Percentiles rank a stretch among this genome's conserved stretches.
phyloP scores from a whole-genome alignment of 2,329 filamentous ascomycete genomes.

The Bipolaris oryzae region DNA sequence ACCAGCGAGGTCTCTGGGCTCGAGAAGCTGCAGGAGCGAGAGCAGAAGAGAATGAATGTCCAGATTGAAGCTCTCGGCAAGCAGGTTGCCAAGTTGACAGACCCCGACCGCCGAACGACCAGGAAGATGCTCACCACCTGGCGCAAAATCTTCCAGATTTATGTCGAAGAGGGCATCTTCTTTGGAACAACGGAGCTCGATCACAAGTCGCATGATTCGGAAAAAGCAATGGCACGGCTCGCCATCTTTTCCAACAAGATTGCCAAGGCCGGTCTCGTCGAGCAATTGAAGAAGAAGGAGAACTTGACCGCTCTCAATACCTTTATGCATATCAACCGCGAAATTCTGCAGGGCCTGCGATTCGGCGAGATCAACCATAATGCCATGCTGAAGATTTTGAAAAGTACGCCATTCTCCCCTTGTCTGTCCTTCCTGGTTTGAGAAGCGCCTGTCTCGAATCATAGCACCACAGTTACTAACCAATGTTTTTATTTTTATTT shows the following conservation, averaged over 20 bases:
- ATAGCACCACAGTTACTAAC: too few species aligned
- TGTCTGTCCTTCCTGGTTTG: too few species aligned
- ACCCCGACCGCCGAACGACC: slow-evolving; percentile 67
- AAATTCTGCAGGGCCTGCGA: slow-evolving; percentile 77
- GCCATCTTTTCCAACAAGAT: slow-evolving; percentile 75
- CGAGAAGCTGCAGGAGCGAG: slow-evolving; percentile 69
- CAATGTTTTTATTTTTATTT: too few species aligned
- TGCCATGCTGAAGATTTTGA: slow-evolving; percentile 82
- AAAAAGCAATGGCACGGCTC: slow-evolving; percentile 69
- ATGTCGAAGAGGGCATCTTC: slow-evolving; percentile 79
- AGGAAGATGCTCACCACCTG: slow-evolving; percentile 72
- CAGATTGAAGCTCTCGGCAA: slow-evolving; percentile 70
- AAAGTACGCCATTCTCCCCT: slow-evolving; percentile 63
- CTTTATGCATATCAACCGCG: slow-evolving; percentile 75
- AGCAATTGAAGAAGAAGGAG: slow-evolving; percentile 67
- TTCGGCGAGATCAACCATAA: slow-evolving; percentile 84
- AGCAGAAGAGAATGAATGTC: slow-evolving; percentile 66
- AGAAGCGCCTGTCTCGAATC: too few species aligned
- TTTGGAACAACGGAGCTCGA: slow-evolving; percentile 78
- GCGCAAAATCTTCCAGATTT: slow-evolving; percentile 82
- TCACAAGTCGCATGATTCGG: slow-evolving; percentile 69
- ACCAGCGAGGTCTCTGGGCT: slow-evolving; percentile 73
- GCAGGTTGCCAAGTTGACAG: slow-evolving; percentile 68
- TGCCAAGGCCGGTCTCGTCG: slow-evolving; percentile 62
- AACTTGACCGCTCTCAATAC: slow-evolving; percentile 68